phyloP scores from a whole-genome alignment of 805 yeast species.

The Saccharomycopsis sp. region DNA sequence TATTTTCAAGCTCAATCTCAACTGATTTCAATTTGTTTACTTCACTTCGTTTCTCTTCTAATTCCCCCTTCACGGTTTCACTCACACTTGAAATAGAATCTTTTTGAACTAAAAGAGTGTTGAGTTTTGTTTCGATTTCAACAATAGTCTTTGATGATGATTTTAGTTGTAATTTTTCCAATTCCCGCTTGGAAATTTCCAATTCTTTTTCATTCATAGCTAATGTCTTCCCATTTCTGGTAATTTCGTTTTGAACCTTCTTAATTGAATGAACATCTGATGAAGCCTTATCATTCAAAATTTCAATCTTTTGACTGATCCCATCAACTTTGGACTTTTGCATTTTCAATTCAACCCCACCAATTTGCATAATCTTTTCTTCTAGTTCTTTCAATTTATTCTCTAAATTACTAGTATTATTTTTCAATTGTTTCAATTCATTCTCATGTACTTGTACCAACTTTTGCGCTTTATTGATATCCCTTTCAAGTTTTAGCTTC shows the following conservation, averaged over 20 bases:
- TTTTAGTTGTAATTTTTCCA: slow-evolving; percentile 29
- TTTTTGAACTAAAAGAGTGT: slow-evolving; percentile 26
- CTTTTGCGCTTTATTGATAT: slow-evolving; percentile 32
- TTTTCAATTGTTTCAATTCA: slow-evolving; percentile 41
- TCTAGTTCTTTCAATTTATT: slow-evolving; percentile 53
- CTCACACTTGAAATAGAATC: slow-evolving; percentile 36
- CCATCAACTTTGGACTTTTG: slow-evolving; percentile 82
- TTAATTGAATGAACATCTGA: slow-evolving; percentile 49
- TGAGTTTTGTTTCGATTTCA: slow-evolving; percentile 31
- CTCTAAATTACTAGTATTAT: slow-evolving; percentile 50
- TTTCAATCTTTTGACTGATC: slow-evolving; percentile 56
- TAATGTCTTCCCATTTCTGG: slow-evolving; percentile 44
- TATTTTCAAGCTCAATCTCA: slow-evolving; percentile 61
- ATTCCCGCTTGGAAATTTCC: slow-evolving; percentile 28
- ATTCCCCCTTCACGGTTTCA: slow-evolving; percentile 36
- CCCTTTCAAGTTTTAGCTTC: slow-evolving; percentile 27
- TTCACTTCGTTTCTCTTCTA: slow-evolving; percentile 34
- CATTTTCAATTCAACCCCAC: slow-evolving; percentile 76
- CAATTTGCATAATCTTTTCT: slow-evolving; percentile 78
- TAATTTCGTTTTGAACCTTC: slow-evolving; percentile 58
- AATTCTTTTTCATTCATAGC: slow-evolving; percentile 43
- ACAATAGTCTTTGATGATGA: slow-evolving; percentile 28
- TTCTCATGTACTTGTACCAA: slow-evolving; percentile 30
- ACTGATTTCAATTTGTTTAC: slow-evolving; percentile 53
- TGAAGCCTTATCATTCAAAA: slow-evolving; percentile 48